Conservation (phyloP, 495 filamentous ascomycete species). For the Neurospora tetraspora region DNA sequence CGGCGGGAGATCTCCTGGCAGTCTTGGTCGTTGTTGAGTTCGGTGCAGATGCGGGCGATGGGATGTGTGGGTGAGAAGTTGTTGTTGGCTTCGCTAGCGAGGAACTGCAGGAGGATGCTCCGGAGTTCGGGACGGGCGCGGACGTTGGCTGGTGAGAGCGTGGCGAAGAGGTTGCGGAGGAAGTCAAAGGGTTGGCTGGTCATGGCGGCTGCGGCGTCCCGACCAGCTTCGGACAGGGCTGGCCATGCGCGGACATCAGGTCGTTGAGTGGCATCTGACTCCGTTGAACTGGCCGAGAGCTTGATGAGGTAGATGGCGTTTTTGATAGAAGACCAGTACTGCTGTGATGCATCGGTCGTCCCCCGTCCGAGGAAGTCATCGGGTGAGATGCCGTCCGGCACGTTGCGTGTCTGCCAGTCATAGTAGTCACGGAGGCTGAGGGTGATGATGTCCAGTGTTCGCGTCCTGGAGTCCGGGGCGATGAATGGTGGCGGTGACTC, state of each 20-base stretch:
- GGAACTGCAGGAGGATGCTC: conserved; percentile 17
- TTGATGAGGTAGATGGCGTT: conserved; percentile 24
- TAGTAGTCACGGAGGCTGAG: conserved; percentile 19
- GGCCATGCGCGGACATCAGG: conserved; percentile 18
- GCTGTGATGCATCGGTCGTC: conserved; percentile 12
- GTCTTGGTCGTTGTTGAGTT: conserved; percentile 16
- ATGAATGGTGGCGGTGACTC: conserved; percentile 12
- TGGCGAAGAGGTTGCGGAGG: conserved; percentile 21
- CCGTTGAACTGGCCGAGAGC: conserved; percentile 12
- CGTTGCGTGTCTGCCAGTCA: conserved; percentile 21
- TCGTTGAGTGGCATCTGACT: conserved; percentile 5
- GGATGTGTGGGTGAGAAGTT: conserved; percentile 19
- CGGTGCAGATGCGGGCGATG: conserved; percentile 19
- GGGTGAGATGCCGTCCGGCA: conserved; percentile 18
- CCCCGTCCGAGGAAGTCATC: conserved; percentile 19
- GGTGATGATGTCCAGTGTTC: conserved; percentile 17
- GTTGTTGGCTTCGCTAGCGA: conserved; percentile 16
- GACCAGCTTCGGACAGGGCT: conserved; percentile 16
- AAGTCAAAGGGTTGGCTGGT: conserved; percentile 23
- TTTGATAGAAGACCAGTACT: conserved; percentile 22
- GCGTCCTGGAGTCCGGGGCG: conserved; percentile 9
- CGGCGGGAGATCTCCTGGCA: conserved; percentile 24
- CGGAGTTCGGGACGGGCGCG: conserved; percentile 22
- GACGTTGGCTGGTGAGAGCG: conserved; percentile 21
- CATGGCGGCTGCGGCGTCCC: conserved; percentile 19